Base-by-base conservation (phyloP, 2,329 filamentous ascomycete genomes). In the Neonectria neomacrospora region DNA sequence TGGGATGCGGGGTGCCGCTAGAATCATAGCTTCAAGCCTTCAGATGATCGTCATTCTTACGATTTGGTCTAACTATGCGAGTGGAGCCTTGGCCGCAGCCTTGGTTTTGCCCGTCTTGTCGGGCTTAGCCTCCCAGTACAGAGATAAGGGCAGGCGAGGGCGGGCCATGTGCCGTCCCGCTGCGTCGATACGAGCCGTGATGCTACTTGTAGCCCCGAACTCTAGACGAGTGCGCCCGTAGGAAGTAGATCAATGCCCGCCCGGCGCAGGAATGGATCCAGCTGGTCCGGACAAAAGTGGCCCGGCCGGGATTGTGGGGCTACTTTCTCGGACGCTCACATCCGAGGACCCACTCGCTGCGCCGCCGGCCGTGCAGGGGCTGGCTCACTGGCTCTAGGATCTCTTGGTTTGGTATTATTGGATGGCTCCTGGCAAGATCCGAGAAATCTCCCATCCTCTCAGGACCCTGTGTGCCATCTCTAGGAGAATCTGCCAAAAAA, bases 141-240 rank as follows among this genome's bases (percentile, higher is more conserved):
- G 50, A 47, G n/a, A 45, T 47, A 18, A 51, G 39, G 20, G 20
- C 32, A 58, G 32, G n/a, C 37, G 48, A 16, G 22, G 50, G 47
- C 41, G 47, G 57, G 39, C 63, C 60, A 67, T 64, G 69, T 69
- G 66, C 66, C 69, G 67, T 66, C 61, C 67, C 66, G 67, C 58
- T 51, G 54, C 39, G 52, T 64, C 62, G 64, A 69, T 66, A 58
- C 68, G 61, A 66, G 47, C 66, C 59, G 65, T 54, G 48, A 54
- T 51, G 44, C 56, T 59, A 61, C 22, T 58, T 68, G 60, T 54
- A 69, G 42, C 54, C 44, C 60, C 53, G 56, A 32, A 44, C 58
- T 62, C 58, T 62, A 67, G 45, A 37, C 42, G 37, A 30, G 45
- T 45, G 37, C 28, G 28, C 30, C 42, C 39, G 30, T 26, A 5